Conservation (phyloP, 2,329 filamentous ascomycete genomes). For the Torrubiellomyces zombiae region DNA sequence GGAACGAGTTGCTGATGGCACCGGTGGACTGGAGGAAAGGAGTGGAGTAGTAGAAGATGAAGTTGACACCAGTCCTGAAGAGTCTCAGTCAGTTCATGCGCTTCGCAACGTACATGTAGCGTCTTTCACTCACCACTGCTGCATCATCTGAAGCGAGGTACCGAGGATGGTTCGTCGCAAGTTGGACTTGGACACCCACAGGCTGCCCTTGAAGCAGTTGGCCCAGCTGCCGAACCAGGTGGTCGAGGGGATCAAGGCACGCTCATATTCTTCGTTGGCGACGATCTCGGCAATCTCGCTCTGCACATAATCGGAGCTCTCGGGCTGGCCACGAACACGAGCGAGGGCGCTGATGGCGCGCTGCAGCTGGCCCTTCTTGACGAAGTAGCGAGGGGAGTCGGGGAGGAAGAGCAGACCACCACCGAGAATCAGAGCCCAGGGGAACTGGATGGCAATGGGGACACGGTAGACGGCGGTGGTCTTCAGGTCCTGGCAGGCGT, state of each 20-base stretch:
- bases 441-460: conserved; percentile 63
- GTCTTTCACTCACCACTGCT: too few relatives aligned
- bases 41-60: conserved; percentile 78
- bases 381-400: conserved; percentile 72
- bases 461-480: conserved; percentile 62
- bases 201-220: conserved; percentile 48
- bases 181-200: conserved; percentile 47
- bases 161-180: conserved; percentile 55
- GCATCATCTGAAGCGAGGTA: conserved; percentile 65
- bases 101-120: too few relatives aligned
- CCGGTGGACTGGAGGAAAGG: conserved; percentile 68
- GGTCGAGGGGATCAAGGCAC: conserved; percentile 45
- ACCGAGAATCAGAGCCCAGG: conserved; percentile 63
- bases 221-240: conserved; percentile 54
- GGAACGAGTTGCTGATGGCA: conserved; percentile 61
- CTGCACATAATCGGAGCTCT: conserved; percentile 58
- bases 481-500: conserved; percentile 44
- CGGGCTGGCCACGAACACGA: conserved; percentile 57
- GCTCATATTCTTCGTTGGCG: conserved; percentile 79
- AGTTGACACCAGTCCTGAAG: conserved; percentile 90
- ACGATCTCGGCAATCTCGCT: conserved; percentile 74
- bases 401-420: conserved; percentile 59
- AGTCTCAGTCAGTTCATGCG: too few relatives aligned
- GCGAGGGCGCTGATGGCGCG: conserved; percentile 45
- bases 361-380: conserved; percentile 58